phyloP scores from a whole-genome alignment of 2,329 filamentous ascomycete species.

The Monilinia polystroma region DNA sequence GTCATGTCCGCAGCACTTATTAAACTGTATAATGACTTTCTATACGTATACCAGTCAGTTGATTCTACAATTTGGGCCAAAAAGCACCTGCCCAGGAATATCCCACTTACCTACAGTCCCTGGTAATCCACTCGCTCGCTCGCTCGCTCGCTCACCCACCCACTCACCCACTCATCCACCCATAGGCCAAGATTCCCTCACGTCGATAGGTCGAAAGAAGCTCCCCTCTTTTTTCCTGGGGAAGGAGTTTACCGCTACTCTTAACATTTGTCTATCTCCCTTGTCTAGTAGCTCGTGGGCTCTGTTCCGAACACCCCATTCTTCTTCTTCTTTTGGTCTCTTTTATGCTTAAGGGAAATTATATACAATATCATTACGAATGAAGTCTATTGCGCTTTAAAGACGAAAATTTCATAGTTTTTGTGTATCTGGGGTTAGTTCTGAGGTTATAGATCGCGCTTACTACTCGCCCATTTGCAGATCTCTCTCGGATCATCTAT shows the following conservation, averaged over 20 bases:
- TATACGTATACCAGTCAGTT: neutral
- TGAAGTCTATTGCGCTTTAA: neutral
- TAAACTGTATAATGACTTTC: neutral
- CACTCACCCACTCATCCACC: neutral
- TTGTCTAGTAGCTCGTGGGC: neutral
- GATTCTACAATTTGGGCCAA: neutral
- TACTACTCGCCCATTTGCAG: slow-evolving; percentile 8
- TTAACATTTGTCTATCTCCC: neutral
- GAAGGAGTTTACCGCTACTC: slow-evolving; percentile 15
- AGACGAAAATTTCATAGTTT: neutral
- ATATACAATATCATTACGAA: neutral
- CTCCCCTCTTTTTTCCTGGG: slow-evolving; percentile 10
- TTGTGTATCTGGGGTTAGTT: neutral
- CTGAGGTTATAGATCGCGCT: slow-evolving; percentile 8
- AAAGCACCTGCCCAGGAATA: slow-evolving; percentile 1
- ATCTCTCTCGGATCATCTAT: slow-evolving; percentile 10
- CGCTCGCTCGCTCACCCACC: neutral
- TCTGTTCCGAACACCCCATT: neutral
- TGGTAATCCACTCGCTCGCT: neutral
- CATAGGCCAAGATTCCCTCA: neutral
- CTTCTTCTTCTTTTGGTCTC: neutral
- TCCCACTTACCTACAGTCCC: neutral
- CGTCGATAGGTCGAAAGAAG: neutral
- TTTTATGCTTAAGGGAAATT: neutral
- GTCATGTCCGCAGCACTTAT: neutral